Conservation (phyloP, 345 rosid genomes). For the Linum tenue region DNA sequence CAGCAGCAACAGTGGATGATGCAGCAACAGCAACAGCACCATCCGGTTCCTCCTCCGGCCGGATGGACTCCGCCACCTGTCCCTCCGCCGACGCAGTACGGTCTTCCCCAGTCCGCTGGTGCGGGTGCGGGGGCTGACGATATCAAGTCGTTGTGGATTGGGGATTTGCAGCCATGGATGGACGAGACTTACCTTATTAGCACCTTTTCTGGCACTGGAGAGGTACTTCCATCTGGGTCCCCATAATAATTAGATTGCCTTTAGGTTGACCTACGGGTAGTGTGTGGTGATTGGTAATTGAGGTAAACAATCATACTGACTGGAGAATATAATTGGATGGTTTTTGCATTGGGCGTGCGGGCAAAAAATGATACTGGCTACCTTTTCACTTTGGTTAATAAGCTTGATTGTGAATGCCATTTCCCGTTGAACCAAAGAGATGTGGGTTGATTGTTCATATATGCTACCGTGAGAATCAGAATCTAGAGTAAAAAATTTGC, state of each 20-base stretch:
- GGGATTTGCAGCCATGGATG: constrained; percentile 90
- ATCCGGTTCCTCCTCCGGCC: constrained; percentile 63
- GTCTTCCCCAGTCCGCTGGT: constrained; percentile 10
- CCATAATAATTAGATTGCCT: no score
- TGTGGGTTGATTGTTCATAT: not conserved
- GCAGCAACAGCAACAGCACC: constrained; percentile 42
- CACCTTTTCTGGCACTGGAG: constrained; percentile 50
- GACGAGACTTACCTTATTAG: constrained; percentile 65
- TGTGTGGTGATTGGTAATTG: no score
- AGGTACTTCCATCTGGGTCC: constrained; percentile 32
- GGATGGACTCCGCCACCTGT: constrained; percentile 75
- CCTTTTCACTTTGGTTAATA: no score
- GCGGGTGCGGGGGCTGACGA: constrained; percentile 25
- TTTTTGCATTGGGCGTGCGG: no score
- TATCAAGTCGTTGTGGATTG: constrained; percentile 85
- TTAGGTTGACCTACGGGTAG: no score
- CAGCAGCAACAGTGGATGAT: constrained; percentile 51
- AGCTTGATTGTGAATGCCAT: no score
- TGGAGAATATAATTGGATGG: no score
- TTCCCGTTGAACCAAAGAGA: no score
- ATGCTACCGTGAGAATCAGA: not conserved
- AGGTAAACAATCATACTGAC: no score
- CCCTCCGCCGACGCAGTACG: constrained; percentile 47
- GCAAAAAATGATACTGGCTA: no score
- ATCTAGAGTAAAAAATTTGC: no score